Percentiles rank a stretch among this genome's conserved stretches.
Conservation (phyloP, 1,284 basidiomycete genomes). For the Trametes sp. region DNA sequence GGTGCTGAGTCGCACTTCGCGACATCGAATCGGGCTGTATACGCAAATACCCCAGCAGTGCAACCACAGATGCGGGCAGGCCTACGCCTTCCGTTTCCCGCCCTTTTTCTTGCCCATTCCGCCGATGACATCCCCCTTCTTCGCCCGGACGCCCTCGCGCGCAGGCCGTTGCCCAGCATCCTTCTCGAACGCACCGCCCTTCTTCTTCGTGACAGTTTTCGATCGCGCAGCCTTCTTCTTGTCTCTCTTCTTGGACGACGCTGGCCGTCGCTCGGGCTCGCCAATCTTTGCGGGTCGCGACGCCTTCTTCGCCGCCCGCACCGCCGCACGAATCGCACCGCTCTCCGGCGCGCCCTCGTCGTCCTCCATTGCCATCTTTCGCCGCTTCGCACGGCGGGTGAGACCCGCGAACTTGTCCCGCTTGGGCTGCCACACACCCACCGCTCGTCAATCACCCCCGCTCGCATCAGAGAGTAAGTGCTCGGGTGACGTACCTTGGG, state of each 20-base stretch:
- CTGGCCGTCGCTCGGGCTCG: slow-evolving; percentile 39
- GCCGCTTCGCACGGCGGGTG: slow-evolving; percentile 82
- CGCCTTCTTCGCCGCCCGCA: slow-evolving; percentile 87
- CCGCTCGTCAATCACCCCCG: slow-evolving; percentile 23
- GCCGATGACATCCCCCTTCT: slow-evolving; percentile 49
- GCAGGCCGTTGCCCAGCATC: slow-evolving; percentile 43
- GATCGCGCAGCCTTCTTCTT: slow-evolving; percentile 35
- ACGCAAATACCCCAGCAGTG: neutral
- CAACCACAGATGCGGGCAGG: neutral
- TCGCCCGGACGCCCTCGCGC: slow-evolving; percentile 47
- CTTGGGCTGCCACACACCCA: slow-evolving; percentile 55
- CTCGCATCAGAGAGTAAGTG: slow-evolving; percentile 22
- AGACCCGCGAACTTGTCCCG: slow-evolving; percentile 85
- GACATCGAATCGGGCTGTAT: neutral
- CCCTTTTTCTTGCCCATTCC: slow-evolving; percentile 61
- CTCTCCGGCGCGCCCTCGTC: slow-evolving; percentile 70
- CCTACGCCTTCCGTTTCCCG: slow-evolving; percentile 48
- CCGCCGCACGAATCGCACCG: slow-evolving; percentile 71
- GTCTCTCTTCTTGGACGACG: slow-evolving; percentile 31
- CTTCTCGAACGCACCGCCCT: slow-evolving; percentile 41
- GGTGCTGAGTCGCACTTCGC: neutral
- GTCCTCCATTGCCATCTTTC: slow-evolving; percentile 86
- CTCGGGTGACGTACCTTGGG: slow-evolving; percentile 39
- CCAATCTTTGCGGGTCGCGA: slow-evolving; percentile 65
- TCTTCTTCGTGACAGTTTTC: slow-evolving; percentile 28